Conservation (phyloP, 2,329 filamentous ascomycete species). For the Arthroderma sp. region DNA sequence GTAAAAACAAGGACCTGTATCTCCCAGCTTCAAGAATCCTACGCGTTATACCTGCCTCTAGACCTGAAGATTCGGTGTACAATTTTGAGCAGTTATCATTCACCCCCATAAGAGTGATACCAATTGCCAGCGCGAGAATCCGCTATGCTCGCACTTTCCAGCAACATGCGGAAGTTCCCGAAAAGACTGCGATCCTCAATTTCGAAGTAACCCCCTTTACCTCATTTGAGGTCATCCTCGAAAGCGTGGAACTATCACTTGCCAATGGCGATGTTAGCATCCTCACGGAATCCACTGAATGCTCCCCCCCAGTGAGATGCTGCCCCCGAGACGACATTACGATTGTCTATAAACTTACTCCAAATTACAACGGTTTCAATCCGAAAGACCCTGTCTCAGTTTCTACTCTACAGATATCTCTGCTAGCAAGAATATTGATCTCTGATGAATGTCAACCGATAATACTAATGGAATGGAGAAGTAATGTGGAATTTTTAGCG, state of each 20-base stretch:
- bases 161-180: constrained; percentile 12
- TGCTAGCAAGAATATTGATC: constrained; percentile 30
- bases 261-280: constrained; percentile 35
- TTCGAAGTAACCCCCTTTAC: constrained; percentile 43
- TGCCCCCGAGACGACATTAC: constrained; percentile 45
- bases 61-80: constrained; percentile 36
- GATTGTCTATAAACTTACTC: constrained; percentile 41
- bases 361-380: constrained; percentile 19
- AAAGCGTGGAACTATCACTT: constrained; percentile 35
- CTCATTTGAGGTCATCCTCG: constrained; percentile 36
- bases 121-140: constrained; percentile 43
- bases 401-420: constrained; percentile 33
- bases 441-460: constrained; percentile 29
- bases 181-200: constrained; percentile 39
- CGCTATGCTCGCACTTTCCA: constrained; percentile 36
- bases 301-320: constrained; percentile 27
- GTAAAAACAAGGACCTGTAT: constrained; percentile 30
- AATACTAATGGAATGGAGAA: constrained; percentile 37
- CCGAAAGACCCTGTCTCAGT: constrained; percentile 12
- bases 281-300: constrained; percentile 24
- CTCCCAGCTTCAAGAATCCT: constrained; percentile 45
- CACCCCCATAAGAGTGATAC: constrained; percentile 41
- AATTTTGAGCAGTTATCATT: constrained; percentile 42
- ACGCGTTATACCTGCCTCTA: constrained; percentile 41
- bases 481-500: constrained; percentile 36